Evolutionary conservation across 1,284 basidiomycete species (phyloP).

Genomic region (Farysia itapuensis): DNA sequence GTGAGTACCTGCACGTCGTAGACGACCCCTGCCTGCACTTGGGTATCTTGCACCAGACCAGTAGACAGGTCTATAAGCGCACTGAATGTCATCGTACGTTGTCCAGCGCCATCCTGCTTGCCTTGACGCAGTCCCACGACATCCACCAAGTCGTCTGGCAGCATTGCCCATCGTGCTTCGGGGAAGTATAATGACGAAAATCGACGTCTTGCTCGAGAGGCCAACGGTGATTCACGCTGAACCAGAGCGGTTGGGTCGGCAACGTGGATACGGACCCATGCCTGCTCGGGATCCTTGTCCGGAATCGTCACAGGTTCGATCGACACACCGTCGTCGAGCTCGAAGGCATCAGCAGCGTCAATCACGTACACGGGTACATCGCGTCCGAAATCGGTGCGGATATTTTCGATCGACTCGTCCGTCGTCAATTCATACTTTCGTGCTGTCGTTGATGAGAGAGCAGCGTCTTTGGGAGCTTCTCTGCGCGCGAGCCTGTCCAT

Average conservation of each 20-base stretch:
- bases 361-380: slow-evolving; percentile 81
- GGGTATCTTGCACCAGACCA: slow-evolving; percentile 73
- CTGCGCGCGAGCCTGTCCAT: background rate
- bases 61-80: slow-evolving; percentile 67
- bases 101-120: slow-evolving; percentile 42
- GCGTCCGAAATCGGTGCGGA: slow-evolving; percentile 74
- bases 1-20: slow-evolving; percentile 70
- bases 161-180: slow-evolving; percentile 53
- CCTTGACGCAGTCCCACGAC: too few species aligned
- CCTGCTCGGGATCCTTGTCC: slow-evolving; percentile 56
- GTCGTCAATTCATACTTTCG: slow-evolving; percentile 9
- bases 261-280: slow-evolving; percentile 88
- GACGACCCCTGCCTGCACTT: slow-evolving; percentile 73
- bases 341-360: slow-evolving; percentile 77
- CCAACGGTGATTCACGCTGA: slow-evolving; percentile 69
- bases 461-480: background rate
- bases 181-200: slow-evolving; percentile 49
- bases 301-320: slow-evolving; percentile 65
- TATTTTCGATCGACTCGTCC: slow-evolving; percentile 19
- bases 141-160: slow-evolving; percentile 66
- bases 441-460: background rate
- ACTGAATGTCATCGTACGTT: slow-evolving; percentile 76
- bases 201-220: slow-evolving; percentile 28
- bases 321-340: slow-evolving; percentile 93
- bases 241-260: slow-evolving; percentile 87